Evolutionary conservation across 108 stramenopile species (phyloP).

Genomic region (Schizochytrium sp.): DNA sequence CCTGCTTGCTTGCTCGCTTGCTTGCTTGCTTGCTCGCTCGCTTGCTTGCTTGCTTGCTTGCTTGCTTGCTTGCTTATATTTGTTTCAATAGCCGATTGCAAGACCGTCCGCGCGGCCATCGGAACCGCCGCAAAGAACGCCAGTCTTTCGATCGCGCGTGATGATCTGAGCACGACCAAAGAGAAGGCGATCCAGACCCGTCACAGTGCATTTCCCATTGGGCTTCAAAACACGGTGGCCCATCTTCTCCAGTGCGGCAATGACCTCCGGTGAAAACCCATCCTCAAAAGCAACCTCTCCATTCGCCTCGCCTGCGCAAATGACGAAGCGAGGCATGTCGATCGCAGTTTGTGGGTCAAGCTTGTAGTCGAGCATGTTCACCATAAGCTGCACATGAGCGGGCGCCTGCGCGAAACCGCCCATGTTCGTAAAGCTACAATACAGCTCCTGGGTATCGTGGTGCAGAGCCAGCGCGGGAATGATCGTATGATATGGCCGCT

Average conservation of each 20-base stretch:
- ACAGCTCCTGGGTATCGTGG: constrained; percentile 67
- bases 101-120: constrained; percentile 90
- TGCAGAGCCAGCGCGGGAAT: constrained; percentile 81
- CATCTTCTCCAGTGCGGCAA: constrained; percentile 50
- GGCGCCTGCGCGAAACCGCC: constrained; percentile 96
- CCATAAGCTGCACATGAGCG: constrained; percentile 84
- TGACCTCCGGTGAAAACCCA: constrained; percentile 46
- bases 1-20: too few relatives aligned
- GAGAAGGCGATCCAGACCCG: constrained; percentile 57
- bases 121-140: constrained; percentile 79
- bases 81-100: constrained; percentile 73
- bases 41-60: too few relatives aligned
- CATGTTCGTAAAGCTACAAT: constrained; percentile 73
- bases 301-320: constrained; percentile 63
- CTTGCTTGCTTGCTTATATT: too few relatives aligned
- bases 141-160: constrained; percentile 40
- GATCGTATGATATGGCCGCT: constrained; percentile 93
- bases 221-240: constrained; percentile 58
- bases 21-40: too few relatives aligned
- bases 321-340: constrained; percentile 86
- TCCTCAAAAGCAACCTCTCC: constrained; percentile 64
- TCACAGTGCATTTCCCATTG: neutral
- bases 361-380: constrained; percentile 61
- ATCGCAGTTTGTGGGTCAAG: constrained; percentile 64
- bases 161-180: constrained; percentile 92